These are phyloP conservation scores for Sodiomyces alkalinus DNA, from an alignment of 2,329 filamentous ascomycete genomes.

Conservation along the genomic window DNA sequence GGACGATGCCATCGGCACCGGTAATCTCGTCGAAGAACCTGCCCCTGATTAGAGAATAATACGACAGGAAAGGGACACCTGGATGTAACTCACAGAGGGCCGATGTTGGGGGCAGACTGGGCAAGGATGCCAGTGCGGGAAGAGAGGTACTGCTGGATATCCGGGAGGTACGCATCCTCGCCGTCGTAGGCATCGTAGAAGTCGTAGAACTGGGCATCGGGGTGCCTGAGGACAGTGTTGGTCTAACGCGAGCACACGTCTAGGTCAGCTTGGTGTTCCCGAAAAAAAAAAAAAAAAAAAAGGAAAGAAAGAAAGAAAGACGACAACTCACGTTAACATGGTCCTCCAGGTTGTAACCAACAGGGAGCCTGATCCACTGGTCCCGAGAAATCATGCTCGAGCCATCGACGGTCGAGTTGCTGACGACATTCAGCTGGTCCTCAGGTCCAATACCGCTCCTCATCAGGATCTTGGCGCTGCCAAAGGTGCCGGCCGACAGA, in stretches of 20 bases:
- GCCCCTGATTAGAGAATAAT: conserved; percentile 20
- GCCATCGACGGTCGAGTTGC: conserved; percentile 29
- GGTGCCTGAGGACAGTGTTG: conserved; percentile 27
- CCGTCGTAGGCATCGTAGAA: conserved; percentile 45
- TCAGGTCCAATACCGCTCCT: conserved; percentile 51
- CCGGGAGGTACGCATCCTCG: conserved; percentile 20
- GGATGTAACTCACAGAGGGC: conserved; percentile 29
- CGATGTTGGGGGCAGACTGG: conserved; percentile 51
- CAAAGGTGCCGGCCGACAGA: conserved; percentile 52
- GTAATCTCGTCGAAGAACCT: conserved; percentile 33
- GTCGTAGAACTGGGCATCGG: conserved; percentile 41
- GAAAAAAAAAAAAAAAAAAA: too few relatives aligned
- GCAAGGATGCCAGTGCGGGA: conserved; percentile 43
- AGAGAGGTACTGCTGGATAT: conserved; percentile 27
- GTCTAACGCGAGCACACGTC: too few relatives aligned
- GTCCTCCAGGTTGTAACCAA: conserved; percentile 44
- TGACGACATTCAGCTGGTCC: conserved; percentile 39
- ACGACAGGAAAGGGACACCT: background rate
- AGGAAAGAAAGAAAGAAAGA: too few relatives aligned
- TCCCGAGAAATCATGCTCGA: conserved; percentile 31
- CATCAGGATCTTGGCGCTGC: conserved; percentile 53
- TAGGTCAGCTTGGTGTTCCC: too few relatives aligned
- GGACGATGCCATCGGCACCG: conserved; percentile 41
- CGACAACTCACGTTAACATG: conserved; percentile 31
- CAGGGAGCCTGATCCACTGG: conserved; percentile 42